Evolutionary conservation across 257 asterid species (phyloP).

Genomic region (Scutellaria barbata): DNA sequence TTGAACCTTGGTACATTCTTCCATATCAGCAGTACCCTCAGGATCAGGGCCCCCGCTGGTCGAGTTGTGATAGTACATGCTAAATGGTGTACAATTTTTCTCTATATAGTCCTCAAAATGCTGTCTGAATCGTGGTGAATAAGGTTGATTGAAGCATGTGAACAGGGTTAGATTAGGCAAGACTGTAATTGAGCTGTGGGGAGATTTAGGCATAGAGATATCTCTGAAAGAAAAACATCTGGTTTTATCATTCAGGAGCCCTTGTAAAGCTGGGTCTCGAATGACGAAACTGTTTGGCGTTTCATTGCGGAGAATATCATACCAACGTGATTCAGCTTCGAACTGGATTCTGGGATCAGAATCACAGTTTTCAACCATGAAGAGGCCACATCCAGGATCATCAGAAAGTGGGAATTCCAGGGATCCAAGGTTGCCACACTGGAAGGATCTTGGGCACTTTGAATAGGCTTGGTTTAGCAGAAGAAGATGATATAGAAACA

Average conservation of each 20-base stretch:
- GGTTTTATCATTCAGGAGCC: not conserved
- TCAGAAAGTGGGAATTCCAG: conserved; percentile 42
- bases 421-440: conserved; percentile 36
- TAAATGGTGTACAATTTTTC: not conserved
- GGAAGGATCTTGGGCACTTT: conserved; percentile 34
- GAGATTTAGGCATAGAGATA: conserved; percentile 1
- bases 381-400: conserved; percentile 43
- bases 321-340: conserved; percentile 2
- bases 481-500: conserved; percentile 30
- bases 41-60: not conserved
- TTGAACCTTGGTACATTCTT: conserved; percentile 12
- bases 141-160: not conserved
- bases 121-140: not conserved
- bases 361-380: conserved; percentile 27
- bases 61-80: conserved; percentile 18
- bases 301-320: not conserved
- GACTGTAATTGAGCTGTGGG: conserved; percentile 31
- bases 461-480: conserved; percentile 31
- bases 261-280: not conserved
- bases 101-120: not conserved
- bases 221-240: conserved; percentile 28
- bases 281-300: conserved; percentile 21
- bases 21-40: not conserved
- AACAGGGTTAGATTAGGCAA: conserved; percentile 36
- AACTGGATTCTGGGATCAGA: conserved; percentile 37